Conservation (phyloP, 352 stramenopile genomes). For the Phytopythium cucurbitacearum region DNA sequence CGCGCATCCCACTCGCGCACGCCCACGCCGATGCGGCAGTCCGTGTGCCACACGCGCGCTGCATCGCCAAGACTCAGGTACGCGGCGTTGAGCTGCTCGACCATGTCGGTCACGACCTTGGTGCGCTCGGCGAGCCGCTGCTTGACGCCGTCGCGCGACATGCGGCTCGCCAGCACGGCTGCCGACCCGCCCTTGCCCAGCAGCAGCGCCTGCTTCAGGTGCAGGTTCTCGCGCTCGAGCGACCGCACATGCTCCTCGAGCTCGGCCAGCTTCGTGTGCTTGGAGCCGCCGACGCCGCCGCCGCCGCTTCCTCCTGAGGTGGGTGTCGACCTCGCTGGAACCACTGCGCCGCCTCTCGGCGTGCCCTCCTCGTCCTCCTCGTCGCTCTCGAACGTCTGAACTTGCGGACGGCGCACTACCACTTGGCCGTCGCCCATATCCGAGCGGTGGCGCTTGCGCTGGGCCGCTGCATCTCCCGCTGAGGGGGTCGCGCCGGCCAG, state of each 20-base stretch:
- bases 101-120: constrained; percentile 79
- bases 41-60: constrained; percentile 64
- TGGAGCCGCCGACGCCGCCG: neutral
- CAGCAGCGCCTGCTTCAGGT: constrained; percentile 72
- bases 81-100: constrained; percentile 66
- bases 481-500: too few relatives aligned
- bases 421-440: too few relatives aligned
- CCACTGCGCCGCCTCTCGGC: neutral
- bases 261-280: constrained; percentile 67
- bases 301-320: neutral
- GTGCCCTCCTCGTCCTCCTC: constrained; percentile 14
- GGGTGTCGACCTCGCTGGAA: neutral
- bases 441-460: too few relatives aligned
- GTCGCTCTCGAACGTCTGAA: neutral
- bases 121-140: constrained; percentile 57
- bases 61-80: constrained; percentile 66
- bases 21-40: constrained; percentile 69
- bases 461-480: too few relatives aligned
- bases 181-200: constrained; percentile 38
- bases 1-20: constrained; percentile 80
- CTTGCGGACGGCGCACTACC: too few relatives aligned
- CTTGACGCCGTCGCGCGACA: constrained; percentile 34
- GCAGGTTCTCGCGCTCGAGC: constrained; percentile 70
- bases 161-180: constrained; percentile 29
- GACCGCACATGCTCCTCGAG: constrained; percentile 64